Evolutionary conservation across 2,329 filamentous ascomycete species (phyloP).

Genomic region (Diaporthe helianthi): DNA sequence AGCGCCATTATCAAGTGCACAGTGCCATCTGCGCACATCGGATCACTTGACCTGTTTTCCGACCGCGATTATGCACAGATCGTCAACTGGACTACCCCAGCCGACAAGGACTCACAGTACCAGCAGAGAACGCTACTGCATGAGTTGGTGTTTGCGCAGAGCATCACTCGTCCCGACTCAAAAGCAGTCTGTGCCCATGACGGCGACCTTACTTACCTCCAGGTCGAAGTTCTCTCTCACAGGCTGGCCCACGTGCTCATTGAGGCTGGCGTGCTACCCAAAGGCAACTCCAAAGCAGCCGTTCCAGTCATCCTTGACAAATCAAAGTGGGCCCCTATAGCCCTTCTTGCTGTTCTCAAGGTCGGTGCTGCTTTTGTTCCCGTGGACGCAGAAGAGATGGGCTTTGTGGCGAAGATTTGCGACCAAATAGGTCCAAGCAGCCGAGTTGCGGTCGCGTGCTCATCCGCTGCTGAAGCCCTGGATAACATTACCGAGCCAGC

Average conservation of each 20-base stretch:
- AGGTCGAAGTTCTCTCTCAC: constrained; percentile 48
- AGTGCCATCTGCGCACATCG: constrained; percentile 43
- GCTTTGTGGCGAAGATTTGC: constrained; percentile 39
- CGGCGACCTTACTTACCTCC: constrained; percentile 51
- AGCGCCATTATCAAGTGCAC: constrained; percentile 49
- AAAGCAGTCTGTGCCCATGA: constrained; percentile 54
- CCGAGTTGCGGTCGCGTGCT: constrained; percentile 31
- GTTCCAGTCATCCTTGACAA: constrained; percentile 75
- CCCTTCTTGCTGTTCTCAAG: constrained; percentile 72
- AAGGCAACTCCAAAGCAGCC: constrained; percentile 52
- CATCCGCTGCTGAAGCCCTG: constrained; percentile 31
- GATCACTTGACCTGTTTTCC: constrained; percentile 58
- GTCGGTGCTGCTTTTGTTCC: constrained; percentile 59
- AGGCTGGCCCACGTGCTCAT: constrained; percentile 55
- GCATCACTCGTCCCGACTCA: constrained; percentile 47
- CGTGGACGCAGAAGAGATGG: constrained; percentile 53
- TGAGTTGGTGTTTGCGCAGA: constrained; percentile 52
- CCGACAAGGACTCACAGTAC: constrained; percentile 47
- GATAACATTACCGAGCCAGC: constrained; percentile 1
- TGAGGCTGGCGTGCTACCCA: constrained; percentile 53
- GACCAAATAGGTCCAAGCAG: constrained; percentile 34
- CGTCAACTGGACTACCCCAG: constrained; percentile 57
- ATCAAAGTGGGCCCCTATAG: constrained; percentile 70
- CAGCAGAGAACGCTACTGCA: constrained; percentile 50
- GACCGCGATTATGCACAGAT: constrained; percentile 63